Evolutionary conservation across 352 stramenopile species (phyloP).

Genomic region (Phytophthora cryptogea): DNA sequence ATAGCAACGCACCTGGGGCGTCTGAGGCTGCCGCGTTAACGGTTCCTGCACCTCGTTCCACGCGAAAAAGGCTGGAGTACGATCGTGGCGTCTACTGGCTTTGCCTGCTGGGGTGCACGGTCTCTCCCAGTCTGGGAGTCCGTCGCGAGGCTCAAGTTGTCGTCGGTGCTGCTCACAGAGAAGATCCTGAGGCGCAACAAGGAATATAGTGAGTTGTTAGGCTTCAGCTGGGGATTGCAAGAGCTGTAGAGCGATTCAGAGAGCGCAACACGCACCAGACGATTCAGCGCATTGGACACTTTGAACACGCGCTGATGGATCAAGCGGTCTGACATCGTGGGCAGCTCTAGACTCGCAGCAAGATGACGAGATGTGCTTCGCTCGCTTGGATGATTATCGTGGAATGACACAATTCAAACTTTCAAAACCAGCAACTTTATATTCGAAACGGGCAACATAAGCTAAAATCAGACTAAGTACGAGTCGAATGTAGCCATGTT

Average conservation of each 20-base stretch:
- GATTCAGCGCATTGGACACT: slow-evolving; percentile 57
- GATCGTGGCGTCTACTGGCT: slow-evolving; percentile 18
- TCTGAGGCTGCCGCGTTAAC: slow-evolving; percentile 17
- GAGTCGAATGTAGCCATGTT: slow-evolving; percentile 9
- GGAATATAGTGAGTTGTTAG: background rate
- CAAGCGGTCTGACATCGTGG: slow-evolving; percentile 30
- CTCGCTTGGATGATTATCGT: slow-evolving; percentile 2
- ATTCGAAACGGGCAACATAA: background rate
- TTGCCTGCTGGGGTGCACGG: slow-evolving; percentile 46
- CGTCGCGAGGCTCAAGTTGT: slow-evolving; percentile 50
- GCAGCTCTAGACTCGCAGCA: background rate
- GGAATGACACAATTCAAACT: slow-evolving; percentile 19
- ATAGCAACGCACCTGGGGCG: slow-evolving; percentile 19
- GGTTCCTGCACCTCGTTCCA: slow-evolving; percentile 35
- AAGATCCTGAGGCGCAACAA: slow-evolving; percentile 33
- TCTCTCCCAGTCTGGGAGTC: slow-evolving; percentile 49
- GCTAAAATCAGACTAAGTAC: background rate
- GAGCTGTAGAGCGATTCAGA: background rate
- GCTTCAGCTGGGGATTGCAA: slow-evolving; percentile 5
- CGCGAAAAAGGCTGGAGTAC: slow-evolving; percentile 53
- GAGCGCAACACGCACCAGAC: slow-evolving; percentile 32
- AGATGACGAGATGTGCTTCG: background rate
- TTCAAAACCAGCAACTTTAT: slow-evolving; percentile 16
- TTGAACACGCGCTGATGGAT: slow-evolving; percentile 53
- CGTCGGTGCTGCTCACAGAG: slow-evolving; percentile 59